Conservation (phyloP, 805 yeast species). For the Wickerhamomyces silvicola region DNA sequence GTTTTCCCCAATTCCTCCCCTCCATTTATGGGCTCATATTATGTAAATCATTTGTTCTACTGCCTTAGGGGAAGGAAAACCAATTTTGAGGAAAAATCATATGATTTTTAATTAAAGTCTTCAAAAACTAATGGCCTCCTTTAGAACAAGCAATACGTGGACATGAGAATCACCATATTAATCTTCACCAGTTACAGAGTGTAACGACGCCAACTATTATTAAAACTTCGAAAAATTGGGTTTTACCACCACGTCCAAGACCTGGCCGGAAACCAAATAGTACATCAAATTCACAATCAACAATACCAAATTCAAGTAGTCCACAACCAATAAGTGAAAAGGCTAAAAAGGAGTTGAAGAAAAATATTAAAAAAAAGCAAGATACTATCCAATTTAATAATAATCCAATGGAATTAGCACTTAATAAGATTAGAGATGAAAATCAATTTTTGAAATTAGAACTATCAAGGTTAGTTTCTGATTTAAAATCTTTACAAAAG, state of each 20-base stretch:
- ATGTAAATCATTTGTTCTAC: too few species aligned
- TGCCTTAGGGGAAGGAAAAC: too few species aligned
- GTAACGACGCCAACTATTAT: constrained; percentile 22
- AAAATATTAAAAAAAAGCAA: neutral
- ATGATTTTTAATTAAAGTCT: too few species aligned
- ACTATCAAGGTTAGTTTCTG: constrained; percentile 38
- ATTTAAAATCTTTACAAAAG: constrained; percentile 28
- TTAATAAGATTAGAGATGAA: constrained; percentile 38
- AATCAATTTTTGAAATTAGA: constrained; percentile 37
- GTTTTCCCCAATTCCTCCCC: too few species aligned
- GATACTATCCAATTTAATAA: constrained; percentile 9
- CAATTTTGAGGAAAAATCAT: too few species aligned
- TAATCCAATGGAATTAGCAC: constrained; percentile 32
- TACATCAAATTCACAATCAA: neutral
- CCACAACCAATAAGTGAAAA: neutral
- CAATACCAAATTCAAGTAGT: neutral
- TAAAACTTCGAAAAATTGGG: constrained; percentile 75
- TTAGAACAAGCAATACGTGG: too few species aligned
- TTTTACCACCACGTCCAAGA: constrained; percentile 78
- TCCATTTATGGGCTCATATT: too few species aligned
- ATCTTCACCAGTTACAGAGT: constrained; percentile 11
- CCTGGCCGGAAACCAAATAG: constrained; percentile 63
- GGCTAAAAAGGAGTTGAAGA: constrained; percentile 5
- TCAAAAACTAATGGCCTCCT: too few species aligned
- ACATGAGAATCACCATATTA: constrained; percentile 17